Evolutionary conservation across 169 alveolate species (phyloP), one percentile per base, ranked within the genome.

Genomic region (Plasmodium billcollinsi): DNA sequence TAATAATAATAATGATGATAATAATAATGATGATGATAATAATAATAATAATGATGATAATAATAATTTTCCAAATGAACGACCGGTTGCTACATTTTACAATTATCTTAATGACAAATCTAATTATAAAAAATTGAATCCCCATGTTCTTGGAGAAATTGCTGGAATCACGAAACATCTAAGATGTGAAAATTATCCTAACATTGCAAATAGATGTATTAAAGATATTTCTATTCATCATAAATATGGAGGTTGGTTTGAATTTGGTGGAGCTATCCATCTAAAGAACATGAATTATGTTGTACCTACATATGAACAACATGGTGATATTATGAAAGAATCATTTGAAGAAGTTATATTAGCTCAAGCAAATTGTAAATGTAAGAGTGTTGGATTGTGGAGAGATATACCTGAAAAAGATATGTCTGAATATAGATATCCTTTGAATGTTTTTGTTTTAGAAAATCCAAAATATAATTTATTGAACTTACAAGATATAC

Each of bases 181-280:
- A 18, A 83, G 71, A 45, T 83, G 91, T 9, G 86, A 50, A 18
- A 15, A 83, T 8, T 3, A 14, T 1, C 3, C 47, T 6, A 12
- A 83, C 20, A 18, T 47, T 7, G 39, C 21, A 50, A 20, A 7
- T 15, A 69, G n/a, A 56, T 71, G 91, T 43, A 20, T 26, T 5
- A 65, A 78, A n/a, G 74, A 83, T 63, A 15, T 83, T 1, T 83
- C 91, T 2, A 39, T 83, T 2, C 91, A 83, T 70, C 21, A 83
- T 43, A 83, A 83, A 45, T 83, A 83, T 58, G 91, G 91, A 11
- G 91, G 91, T 1, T 83, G 91, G 91, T 83, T 83, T 29, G 91
- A 83, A 71, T 83, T 83, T 15, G 91, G 86, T 15, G 91, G 86
- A 0, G 91, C 74, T 8, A 83, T 83, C 0, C 11, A 58, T 56